Evolutionary conservation across 352 stramenopile species (phyloP).

Genomic region (Pythium coloratum): DNA sequence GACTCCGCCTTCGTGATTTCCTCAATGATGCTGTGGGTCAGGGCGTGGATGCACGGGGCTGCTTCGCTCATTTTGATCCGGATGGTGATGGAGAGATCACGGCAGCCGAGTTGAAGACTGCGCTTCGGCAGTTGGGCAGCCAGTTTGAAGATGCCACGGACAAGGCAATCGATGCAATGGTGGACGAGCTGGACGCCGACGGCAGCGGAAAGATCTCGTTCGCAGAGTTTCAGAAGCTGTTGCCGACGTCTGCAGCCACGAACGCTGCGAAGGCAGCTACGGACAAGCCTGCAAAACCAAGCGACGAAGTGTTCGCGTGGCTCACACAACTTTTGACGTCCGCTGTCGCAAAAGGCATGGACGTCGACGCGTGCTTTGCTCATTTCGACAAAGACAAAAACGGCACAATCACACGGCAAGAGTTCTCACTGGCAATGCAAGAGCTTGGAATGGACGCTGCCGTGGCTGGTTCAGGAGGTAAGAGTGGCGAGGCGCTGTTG

Average conservation of each 20-base stretch:
- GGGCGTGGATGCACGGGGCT: conserved; percentile 44
- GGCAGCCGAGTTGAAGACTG: conserved; percentile 46
- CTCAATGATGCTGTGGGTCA: conserved; percentile 39
- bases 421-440: conserved; percentile 59
- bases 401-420: conserved; percentile 52
- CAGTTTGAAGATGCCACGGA: conserved; percentile 46
- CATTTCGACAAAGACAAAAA: conserved; percentile 88
- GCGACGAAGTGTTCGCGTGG: conserved; percentile 31
- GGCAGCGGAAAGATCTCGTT: conserved; percentile 59
- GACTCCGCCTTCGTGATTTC: conserved; percentile 28
- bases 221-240: conserved; percentile 51
- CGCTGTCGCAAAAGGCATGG: conserved; percentile 47
- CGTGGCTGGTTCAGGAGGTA: conserved; percentile 8
- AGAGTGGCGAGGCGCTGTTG: conserved; percentile 28
- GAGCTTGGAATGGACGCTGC: conserved; percentile 45
- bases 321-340: conserved; percentile 46
- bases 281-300: neutral
- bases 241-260: conserved; percentile 17
- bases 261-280: neutral
- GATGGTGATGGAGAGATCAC: conserved; percentile 54
- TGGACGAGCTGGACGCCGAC: conserved; percentile 50
- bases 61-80: conserved; percentile 61
- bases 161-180: conserved; percentile 43
- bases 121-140: conserved; percentile 46
- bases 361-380: conserved; percentile 57